Base-by-base conservation (phyloP, 192 early-diverging fungal species). In the Dissophora ornata region DNA sequence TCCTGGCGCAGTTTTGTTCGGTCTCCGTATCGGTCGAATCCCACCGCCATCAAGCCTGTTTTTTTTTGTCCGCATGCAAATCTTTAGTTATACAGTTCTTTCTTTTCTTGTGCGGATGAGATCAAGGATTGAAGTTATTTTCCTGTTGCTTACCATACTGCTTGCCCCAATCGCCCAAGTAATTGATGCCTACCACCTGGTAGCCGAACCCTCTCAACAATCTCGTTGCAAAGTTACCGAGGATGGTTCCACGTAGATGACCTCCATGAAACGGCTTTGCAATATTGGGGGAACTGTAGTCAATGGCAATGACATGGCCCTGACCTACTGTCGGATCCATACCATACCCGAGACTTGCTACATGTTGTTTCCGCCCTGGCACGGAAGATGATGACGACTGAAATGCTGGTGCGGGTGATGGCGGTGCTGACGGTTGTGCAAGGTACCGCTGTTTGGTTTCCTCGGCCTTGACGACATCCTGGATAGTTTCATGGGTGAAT, bases 121-220 rank as follows among this genome's bases (percentile, higher is more conserved):
- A n/a, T n/a, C n/a, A n/a, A n/a, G n/a, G n/a, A n/a, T n/a, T n/a
- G n/a, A n/a, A n/a, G n/a, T n/a, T n/a, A n/a, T n/a, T n/a, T n/a
- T n/a, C n/a, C n/a, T n/a, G n/a, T n/a, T n/a, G n/a, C n/a, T 24
- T 13, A 87, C 93, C 97, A 81, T 94, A 99, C 80, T 98, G 96
- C 71, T 96, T 99, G 26, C 97, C 97, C 97, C 97, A 99, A 71
- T 99, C 96, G 24, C 97, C 97, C 21, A 99, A 80, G 75, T 99
- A 97, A 82, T 99, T 99, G 68, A 97, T 94, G 7, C 88, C 85
- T 32, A 95, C 83, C 5, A 90, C 90, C 1, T 90, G 88, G 81
- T 91, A 94, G 22, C 96, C 96, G 61, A 88, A 87, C 32, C 91
- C 94, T 58, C 86, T 73, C 75, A 93, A 84, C n/a, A 92, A 81